Conservation (phyloP, 306 rosid genomes). For the Acacia confusa region DNA sequence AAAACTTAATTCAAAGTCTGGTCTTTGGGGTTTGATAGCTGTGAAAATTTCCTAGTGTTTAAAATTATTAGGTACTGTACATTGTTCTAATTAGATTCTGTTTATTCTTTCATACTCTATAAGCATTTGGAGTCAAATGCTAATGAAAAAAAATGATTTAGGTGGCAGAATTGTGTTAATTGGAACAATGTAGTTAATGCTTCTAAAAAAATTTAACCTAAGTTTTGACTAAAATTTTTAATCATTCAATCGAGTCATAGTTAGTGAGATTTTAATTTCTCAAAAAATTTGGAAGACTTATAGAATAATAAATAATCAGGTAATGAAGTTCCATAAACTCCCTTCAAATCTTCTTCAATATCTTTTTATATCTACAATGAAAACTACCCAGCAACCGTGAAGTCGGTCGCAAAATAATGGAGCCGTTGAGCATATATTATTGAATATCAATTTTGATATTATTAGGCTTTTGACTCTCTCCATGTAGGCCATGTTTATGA, state of each 20-base stretch:
- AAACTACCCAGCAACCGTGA: background rate
- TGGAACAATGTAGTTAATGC: no score
- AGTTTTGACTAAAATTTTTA: no score
- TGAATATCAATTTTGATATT: background rate
- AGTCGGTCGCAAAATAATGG: background rate
- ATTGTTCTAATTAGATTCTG: no score
- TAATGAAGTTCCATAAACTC: background rate
- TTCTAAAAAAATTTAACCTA: no score
- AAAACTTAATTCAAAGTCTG: background rate
- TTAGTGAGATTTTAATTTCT: background rate
- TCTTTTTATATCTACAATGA: background rate
- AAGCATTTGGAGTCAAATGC: no score
- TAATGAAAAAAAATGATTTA: no score
- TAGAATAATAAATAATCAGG: background rate
- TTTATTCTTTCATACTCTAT: no score
- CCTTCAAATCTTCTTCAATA: background rate
- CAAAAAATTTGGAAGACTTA: background rate
- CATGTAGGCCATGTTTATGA: no score
- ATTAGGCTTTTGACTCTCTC: background rate
- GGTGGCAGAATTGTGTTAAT: no score
- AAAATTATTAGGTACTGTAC: no score
- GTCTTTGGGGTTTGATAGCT: background rate
- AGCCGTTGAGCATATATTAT: background rate
- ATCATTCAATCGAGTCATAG: background rate
- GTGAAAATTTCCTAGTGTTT: background rate